Percentiles rank a stretch among this genome's conserved stretches.
These are phyloP conservation scores for Starmerella davenportii DNA, from an alignment of 805 yeast species.

Conservation along the genomic window DNA sequence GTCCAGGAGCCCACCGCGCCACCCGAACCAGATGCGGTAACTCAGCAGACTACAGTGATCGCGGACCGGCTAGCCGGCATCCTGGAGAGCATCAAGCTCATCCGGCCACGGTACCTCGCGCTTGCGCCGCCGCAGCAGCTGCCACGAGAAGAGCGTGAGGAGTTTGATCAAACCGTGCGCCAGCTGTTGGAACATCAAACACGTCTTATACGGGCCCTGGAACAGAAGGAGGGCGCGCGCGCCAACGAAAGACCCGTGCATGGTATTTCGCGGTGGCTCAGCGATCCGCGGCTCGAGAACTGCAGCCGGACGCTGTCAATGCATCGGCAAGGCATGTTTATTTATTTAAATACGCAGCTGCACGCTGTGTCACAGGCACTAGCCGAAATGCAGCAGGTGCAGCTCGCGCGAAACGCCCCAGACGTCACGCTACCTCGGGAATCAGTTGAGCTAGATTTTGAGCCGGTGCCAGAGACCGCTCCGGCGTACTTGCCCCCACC, in stretches of 20 bases:
- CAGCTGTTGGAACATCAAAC: constrained; percentile 22
- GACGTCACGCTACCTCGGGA: not conserved
- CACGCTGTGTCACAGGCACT: constrained; percentile 21
- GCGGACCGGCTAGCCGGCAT: constrained; percentile 13
- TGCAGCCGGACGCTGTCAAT: constrained; percentile 17
- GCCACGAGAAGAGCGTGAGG: constrained; percentile 24
- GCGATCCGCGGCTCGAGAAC: constrained; percentile 18
- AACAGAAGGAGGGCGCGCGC: constrained; percentile 9
- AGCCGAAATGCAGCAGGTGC: constrained; percentile 23
- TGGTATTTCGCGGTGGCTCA: constrained; percentile 9
- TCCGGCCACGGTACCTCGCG: constrained; percentile 22
- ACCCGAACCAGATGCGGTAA: constrained; percentile 16
- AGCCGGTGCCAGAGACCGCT: not conserved
- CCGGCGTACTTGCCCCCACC: not conserved
- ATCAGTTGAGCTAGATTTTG: not conserved
- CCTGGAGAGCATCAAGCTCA: constrained; percentile 4
- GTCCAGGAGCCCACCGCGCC: not conserved
- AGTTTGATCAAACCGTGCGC: constrained; percentile 25
- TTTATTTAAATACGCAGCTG: constrained; percentile 21
- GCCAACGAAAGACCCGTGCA: not conserved
- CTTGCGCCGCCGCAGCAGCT: constrained; percentile 16
- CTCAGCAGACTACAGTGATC: constrained; percentile 17
- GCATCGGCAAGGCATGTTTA: constrained; percentile 25
- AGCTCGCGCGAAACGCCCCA: constrained; percentile 16
- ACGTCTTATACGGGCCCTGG: constrained; percentile 15